Percentiles rank a stretch among this genome's conserved stretches.
Evolutionary conservation across 352 stramenopile genomes (phyloP).

Genomic region (Phytophthora syringae): DNA sequence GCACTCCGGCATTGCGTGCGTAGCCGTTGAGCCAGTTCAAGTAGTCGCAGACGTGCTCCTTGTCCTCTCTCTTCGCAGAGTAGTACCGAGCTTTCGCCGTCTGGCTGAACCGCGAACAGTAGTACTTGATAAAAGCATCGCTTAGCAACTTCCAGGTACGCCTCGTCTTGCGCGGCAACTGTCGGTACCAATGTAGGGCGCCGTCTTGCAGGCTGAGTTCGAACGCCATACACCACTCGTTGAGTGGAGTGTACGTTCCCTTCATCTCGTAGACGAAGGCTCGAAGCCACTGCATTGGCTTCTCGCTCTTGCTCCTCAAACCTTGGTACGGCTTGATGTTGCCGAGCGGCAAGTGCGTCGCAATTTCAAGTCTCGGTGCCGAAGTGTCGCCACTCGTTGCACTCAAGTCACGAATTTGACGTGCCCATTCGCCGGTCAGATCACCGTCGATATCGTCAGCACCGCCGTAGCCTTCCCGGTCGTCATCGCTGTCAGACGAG

Average conservation of each 20-base stretch:
- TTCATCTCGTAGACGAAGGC: conserved; percentile 9
- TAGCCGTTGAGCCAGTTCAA: no score
- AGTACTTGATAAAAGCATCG: conserved; percentile 5
- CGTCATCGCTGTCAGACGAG: no score
- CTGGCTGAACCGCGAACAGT: conserved; percentile 3
- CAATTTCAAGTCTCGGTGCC: background rate
- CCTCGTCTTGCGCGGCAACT: background rate
- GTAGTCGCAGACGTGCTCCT: conserved; percentile 5
- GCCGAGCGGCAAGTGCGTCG: background rate
- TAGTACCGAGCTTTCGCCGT: conserved; percentile 6
- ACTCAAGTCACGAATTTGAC: background rate
- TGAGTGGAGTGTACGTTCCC: background rate
- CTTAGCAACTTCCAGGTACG: background rate
- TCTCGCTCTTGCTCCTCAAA: background rate
- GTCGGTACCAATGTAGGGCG: background rate
- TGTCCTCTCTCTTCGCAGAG: background rate
- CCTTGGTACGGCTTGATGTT: conserved; percentile 2
- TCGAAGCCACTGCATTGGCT: conserved; percentile 8
- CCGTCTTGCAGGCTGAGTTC: background rate
- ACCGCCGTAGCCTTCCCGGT: no score
- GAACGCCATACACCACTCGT: background rate
- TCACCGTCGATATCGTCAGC: background rate
- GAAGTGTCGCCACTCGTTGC: no score
- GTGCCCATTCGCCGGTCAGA: background rate
- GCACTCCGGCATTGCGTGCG: no score